A percentile compares a stretch with the other conserved stretches of the same genome.
Evolutionary conservation across 2,329 filamentous ascomycete genomes (phyloP).

Genomic region (Tricladium varicosporioides): DNA sequence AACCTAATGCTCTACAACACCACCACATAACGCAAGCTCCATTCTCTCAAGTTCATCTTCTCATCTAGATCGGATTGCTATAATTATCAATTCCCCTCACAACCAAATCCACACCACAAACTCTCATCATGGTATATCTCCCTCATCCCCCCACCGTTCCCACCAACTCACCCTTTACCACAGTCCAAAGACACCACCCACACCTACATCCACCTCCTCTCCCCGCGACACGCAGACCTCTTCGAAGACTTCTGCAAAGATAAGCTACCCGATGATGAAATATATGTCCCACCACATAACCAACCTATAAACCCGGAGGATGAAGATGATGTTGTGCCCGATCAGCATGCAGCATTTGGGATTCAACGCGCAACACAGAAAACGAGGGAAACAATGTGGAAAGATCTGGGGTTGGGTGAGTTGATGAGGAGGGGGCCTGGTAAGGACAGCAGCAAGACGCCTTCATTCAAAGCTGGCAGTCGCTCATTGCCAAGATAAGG

Average conservation of each 20-base stretch:
- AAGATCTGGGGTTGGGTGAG: conserved; percentile 70
- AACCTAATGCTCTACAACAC: too few species aligned
- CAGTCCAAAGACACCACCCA: conserved; percentile 67
- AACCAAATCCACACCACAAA: too few species aligned
- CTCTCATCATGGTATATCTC: too few species aligned
- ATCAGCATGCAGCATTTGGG: conserved; percentile 84
- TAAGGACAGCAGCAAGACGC: conserved; percentile 8
- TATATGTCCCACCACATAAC: conserved; percentile 76
- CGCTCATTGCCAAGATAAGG: too few species aligned
- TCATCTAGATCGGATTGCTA: too few species aligned
- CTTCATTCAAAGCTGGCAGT: too few species aligned
- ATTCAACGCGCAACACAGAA: conserved; percentile 78
- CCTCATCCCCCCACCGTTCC: too few species aligned
- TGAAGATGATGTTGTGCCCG: conserved; percentile 83
- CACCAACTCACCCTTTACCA: not conserved
- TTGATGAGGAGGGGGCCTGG: conserved; percentile 62
- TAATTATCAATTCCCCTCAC: too few species aligned
- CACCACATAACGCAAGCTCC: too few species aligned
- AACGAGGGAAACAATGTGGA: conserved; percentile 71
- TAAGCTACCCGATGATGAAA: conserved; percentile 71
- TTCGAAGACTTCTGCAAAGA: conserved; percentile 75
- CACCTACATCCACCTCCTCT: conserved; percentile 75
- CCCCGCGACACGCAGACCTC: conserved; percentile 70
- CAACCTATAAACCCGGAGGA: conserved; percentile 85
- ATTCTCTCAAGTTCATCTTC: too few species aligned